Evolutionary conservation across 371 early-diverging fungal genomes (phyloP), one percentile per base, ranked within the genome.

Genomic region (Encephalitozoon hellem): DNA sequence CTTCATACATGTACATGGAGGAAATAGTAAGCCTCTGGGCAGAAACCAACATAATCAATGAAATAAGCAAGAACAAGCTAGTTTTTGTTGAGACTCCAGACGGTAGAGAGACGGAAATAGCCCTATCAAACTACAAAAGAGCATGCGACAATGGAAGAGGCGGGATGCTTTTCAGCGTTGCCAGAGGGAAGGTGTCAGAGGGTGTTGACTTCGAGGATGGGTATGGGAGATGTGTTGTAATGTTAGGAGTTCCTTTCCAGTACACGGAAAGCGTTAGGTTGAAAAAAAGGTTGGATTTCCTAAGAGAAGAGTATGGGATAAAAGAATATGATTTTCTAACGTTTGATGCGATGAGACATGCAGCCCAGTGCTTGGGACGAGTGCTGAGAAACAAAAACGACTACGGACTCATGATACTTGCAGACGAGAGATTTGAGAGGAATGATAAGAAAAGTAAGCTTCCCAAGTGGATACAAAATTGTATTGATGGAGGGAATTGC

Each of bases 181-280:
- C 99, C 9, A 89, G 99, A 67, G 98, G 99, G 11, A 97, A 97
- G 83, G 96, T 97, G 15, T 93, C 94, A 8, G 98, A 97, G 86
- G 98, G 98, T 18, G 94, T 97, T 77, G 98, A 99, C 89, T 97
- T 99, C 84, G 95, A 96, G 82, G 93, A 96, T 83, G 91, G 95
- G 77, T 96, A 97, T 85, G 98, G 99, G 8, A 89, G 99, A 30
- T 79, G 76, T 45, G 96, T 95, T 21, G 93, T 95, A 38, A 88
- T 99, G 68, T 89, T 99, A 89, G 99, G 99, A 12, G 95, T 99
- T 51, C 99, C 99, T 0, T 99, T 79, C 54, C 80, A 86, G 79
- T 96, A 94, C 81, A 97, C 97, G 0, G 96, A 97, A 82, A 91
- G 91, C 54, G 87, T 97, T 65, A 92, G 94, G 30, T 59, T 80